These are phyloP conservation scores for Dionaea muscipula DNA, from an alignment of 179 eudicot species.

Conservation along the genomic window DNA sequence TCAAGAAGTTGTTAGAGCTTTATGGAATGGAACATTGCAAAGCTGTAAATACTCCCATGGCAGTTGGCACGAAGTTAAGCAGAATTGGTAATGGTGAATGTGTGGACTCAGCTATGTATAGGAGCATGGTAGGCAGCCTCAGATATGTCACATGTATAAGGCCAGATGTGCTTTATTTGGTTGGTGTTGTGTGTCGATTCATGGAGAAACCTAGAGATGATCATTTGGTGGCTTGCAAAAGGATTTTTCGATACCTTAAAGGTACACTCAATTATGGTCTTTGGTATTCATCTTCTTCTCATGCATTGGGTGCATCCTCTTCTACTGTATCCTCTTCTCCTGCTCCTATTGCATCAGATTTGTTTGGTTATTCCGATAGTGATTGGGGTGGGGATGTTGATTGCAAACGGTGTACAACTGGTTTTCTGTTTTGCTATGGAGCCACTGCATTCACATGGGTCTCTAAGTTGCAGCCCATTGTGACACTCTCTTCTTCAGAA, in stretches of 20 bases:
- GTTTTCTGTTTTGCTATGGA: not conserved
- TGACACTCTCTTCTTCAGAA: not conserved
- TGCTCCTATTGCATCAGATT: too few relatives aligned
- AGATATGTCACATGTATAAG: not conserved
- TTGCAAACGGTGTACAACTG: not conserved
- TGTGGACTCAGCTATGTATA: too few relatives aligned
- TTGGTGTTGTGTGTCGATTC: not conserved
- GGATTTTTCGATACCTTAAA: not conserved
- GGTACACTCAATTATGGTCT: not conserved
- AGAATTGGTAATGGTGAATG: too few relatives aligned
- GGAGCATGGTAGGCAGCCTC: not conserved
- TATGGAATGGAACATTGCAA: not conserved
- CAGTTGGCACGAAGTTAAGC: not conserved
- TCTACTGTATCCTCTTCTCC: too few relatives aligned
- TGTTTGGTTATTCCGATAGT: not conserved
- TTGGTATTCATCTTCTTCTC: not conserved
- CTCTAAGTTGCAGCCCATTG: not conserved
- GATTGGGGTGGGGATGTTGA: not conserved
- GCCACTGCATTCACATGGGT: not conserved
- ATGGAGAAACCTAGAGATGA: not conserved
- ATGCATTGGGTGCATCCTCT: too few relatives aligned
- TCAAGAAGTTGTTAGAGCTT: not conserved
- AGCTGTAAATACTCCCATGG: not conserved
- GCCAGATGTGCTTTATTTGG: not conserved
- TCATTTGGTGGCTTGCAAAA: not conserved